A percentile compares a stretch with the other conserved stretches of the same genome.
Conservation (phyloP, 2,329 filamentous ascomycete genomes). For the Fusarium secorum region DNA sequence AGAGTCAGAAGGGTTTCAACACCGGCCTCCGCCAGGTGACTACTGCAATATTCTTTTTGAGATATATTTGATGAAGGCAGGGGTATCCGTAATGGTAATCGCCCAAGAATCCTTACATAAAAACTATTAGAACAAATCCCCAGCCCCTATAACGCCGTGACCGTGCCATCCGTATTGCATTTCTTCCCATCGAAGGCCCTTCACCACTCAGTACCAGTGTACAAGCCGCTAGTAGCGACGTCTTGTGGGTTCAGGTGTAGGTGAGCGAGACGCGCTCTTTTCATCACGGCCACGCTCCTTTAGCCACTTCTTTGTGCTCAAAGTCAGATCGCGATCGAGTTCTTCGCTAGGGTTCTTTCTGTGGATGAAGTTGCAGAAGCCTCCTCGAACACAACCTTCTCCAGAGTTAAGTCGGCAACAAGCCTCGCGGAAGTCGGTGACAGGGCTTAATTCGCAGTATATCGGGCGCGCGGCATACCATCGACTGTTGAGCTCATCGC, state of each 20-base stretch:
- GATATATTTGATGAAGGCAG: constrained; percentile 27
- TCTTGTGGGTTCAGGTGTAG: constrained; percentile 83
- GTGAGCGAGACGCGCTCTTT: constrained; percentile 81
- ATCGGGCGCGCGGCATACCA: constrained; percentile 98
- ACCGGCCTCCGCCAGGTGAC: constrained; percentile 30
- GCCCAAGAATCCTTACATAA: constrained; percentile 31
- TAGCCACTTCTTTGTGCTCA: constrained; percentile 97
- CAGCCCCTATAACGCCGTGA: constrained; percentile 42
- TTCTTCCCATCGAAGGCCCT: constrained; percentile 9
- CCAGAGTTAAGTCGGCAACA: constrained; percentile 94
- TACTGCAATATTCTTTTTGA: constrained; percentile 14
- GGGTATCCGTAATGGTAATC: constrained; percentile 30
- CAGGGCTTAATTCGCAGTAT: constrained; percentile 96
- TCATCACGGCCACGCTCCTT: constrained; percentile 83
- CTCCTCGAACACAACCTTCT: constrained; percentile 93
- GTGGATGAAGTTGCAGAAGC: constrained; percentile 99
- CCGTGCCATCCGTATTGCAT: constrained; percentile 23
- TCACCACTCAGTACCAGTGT: constrained; percentile 2
- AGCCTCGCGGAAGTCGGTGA: constrained; percentile 97
- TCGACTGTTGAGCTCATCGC: constrained; percentile 90
- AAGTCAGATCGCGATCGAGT: constrained; percentile 84
- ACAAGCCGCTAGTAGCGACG: constrained; percentile 66
- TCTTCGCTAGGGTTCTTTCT: constrained; percentile 92
- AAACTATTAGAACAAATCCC: constrained; percentile 29
- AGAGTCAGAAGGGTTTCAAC: constrained; percentile 42